These are phyloP conservation scores for Lactuca sativa DNA, from an alignment of 129 eudicot species.

Conservation along the genomic window DNA sequence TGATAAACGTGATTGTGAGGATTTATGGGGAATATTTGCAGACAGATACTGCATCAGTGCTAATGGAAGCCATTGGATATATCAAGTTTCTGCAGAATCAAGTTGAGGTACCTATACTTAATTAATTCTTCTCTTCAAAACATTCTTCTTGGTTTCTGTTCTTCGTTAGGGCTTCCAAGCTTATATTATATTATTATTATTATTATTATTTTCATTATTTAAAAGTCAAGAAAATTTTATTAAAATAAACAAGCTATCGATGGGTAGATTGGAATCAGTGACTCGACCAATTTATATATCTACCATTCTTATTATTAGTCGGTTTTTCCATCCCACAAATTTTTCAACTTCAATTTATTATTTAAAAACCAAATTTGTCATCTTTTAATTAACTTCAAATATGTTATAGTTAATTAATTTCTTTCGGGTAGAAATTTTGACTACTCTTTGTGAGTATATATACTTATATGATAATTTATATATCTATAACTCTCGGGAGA, in stretches of 20 bases:
- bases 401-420: too few species aligned
- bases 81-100: constrained; percentile 88
- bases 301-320: too few species aligned
- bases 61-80: constrained; percentile 88
- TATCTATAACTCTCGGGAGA: not conserved
- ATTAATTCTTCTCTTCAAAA: constrained; percentile 18
- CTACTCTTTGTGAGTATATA: too few species aligned
- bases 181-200: too few species aligned
- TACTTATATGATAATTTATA: too few species aligned
- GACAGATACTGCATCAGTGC: constrained; percentile 92
- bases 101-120: constrained; percentile 57
- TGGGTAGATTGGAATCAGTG: too few species aligned
- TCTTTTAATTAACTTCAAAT: too few species aligned
- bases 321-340: not conserved
- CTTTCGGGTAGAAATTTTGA: too few species aligned
- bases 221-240: too few species aligned
- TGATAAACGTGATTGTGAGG: constrained; percentile 28
- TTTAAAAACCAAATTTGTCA: not conserved
- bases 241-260: too few species aligned
- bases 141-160: constrained; percentile 26
- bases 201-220: too few species aligned
- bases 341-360: not conserved
- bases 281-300: too few species aligned
- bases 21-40: constrained; percentile 50
- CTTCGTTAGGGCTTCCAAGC: not conserved